A percentile compares a stretch with the other conserved stretches of the same genome.
phyloP scores from a whole-genome alignment of 2,329 filamentous ascomycete species.

The Colletotrichum eleusines region DNA sequence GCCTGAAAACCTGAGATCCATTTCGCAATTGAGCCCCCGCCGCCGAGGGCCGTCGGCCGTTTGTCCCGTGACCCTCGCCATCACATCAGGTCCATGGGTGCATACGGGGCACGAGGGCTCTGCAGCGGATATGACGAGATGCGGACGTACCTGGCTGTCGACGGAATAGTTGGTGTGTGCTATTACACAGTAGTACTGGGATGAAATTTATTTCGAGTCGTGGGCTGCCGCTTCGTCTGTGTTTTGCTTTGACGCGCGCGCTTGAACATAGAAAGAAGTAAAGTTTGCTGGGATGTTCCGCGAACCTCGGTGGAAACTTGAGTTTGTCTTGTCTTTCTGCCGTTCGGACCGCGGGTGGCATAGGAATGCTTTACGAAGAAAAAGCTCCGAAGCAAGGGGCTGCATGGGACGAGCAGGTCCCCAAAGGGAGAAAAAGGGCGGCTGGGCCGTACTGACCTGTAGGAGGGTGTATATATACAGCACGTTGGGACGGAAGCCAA shows the following conservation, averaged over 20 bases:
- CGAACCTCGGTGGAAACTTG: neutral
- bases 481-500: neutral
- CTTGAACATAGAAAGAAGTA: conserved; percentile 5
- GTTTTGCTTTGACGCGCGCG: neutral
- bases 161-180: too few species aligned
- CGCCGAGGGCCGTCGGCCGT: conserved; percentile 1
- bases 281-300: conserved; percentile 36
- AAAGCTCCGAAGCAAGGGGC: conserved; percentile 10
- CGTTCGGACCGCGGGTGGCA: conserved; percentile 5
- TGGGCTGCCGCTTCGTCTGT: conserved; percentile 15
- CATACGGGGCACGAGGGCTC: conserved; percentile 18
- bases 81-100: neutral
- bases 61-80: conserved; percentile 3
- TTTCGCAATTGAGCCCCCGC: conserved; percentile 15
- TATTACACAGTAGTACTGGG: conserved; percentile 5
- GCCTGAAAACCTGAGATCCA: conserved; percentile 23
- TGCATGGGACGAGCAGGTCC: conserved; percentile 15
- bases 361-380: conserved; percentile 6
- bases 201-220: conserved; percentile 36
- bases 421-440: neutral
- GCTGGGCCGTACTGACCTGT: neutral
- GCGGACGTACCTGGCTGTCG: neutral
- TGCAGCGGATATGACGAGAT: neutral
- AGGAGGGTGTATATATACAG: too few species aligned
- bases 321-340: neutral